These are phyloP conservation scores for Beauveria bassiana DNA, from an alignment of 2,329 filamentous ascomycete genomes.

Conservation along the genomic window DNA sequence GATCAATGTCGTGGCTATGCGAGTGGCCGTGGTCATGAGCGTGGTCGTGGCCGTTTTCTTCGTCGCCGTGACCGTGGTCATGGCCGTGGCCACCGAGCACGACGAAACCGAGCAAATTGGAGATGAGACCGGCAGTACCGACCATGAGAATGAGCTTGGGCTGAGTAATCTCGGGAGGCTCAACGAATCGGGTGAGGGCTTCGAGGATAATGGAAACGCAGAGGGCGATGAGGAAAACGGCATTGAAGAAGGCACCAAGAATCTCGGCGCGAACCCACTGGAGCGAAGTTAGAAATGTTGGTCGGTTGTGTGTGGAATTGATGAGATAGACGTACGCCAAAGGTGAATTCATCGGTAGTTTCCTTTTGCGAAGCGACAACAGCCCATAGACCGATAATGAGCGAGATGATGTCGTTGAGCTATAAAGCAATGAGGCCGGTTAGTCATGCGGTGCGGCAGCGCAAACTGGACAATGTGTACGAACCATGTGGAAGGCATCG, in stretches of 20 bases:
- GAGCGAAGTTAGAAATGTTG: background rate
- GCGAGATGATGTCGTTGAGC: conserved; percentile 95
- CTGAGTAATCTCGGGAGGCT: conserved; percentile 79
- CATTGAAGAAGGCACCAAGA: conserved; percentile 90
- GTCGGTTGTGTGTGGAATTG: background rate
- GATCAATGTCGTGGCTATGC: conserved; percentile 37
- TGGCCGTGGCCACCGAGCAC: conserved; percentile 88
- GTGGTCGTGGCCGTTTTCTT: conserved; percentile 23
- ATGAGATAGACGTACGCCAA: conserved; percentile 57
- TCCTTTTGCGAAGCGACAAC: conserved; percentile 81
- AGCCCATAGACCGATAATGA: conserved; percentile 89
- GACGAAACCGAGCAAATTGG: conserved; percentile 81
- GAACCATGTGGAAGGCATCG: conserved; percentile 96
- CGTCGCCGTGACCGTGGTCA: conserved; percentile 26
- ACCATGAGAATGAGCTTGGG: conserved; percentile 85
- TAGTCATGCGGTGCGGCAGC: conserved; percentile 11
- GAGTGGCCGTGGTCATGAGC: conserved; percentile 23
- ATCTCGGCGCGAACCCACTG: conserved; percentile 97
- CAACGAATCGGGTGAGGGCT: conserved; percentile 83
- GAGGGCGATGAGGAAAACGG: conserved; percentile 92
- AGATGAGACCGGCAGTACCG: conserved; percentile 74
- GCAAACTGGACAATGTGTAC: conserved; percentile 19
- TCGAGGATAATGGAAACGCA: conserved; percentile 96
- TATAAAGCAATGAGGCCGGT: conserved; percentile 23
- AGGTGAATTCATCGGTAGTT: conserved; percentile 87